Evolutionary conservation across 2,329 filamentous ascomycete genomes (phyloP).

Genomic region (Pseudogymnoascus sp.): DNA sequence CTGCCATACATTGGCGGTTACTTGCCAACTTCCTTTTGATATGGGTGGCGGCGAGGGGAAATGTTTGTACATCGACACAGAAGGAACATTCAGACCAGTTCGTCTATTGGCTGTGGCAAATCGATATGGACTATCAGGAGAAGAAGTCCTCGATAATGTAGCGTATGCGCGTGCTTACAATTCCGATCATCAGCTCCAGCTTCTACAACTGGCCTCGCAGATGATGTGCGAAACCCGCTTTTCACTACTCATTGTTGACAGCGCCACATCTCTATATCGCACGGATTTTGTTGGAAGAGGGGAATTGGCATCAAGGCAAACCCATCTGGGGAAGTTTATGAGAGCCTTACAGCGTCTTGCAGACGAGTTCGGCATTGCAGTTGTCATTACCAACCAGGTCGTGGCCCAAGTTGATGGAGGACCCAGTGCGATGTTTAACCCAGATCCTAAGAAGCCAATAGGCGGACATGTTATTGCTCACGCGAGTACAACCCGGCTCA

Average conservation of each 20-base stretch:
- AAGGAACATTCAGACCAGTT: slow-evolving; percentile 93
- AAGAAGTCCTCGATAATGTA: slow-evolving; percentile 97
- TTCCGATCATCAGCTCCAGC: slow-evolving; percentile 91
- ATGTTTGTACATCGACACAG: slow-evolving; percentile 96
- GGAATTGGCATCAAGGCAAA: slow-evolving; percentile 89
- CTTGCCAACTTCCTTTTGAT: slow-evolving; percentile 94
- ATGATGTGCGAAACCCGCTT: slow-evolving; percentile 99
- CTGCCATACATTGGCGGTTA: slow-evolving; percentile 96
- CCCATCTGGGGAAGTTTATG: slow-evolving; percentile 84
- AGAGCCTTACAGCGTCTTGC: slow-evolving; percentile 72
- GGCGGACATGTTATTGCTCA: slow-evolving; percentile 98
- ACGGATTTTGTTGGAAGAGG: slow-evolving; percentile 97
- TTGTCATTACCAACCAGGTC: slow-evolving; percentile 98
- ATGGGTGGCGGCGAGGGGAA: slow-evolving; percentile 99
- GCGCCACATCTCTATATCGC: slow-evolving; percentile 88
- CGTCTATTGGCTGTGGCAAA: slow-evolving; percentile 87
- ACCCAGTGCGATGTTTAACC: slow-evolving; percentile 96
- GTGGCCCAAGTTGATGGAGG: slow-evolving; percentile 97
- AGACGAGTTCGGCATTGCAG: slow-evolving; percentile 88
- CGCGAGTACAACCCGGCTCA: slow-evolving; percentile 89
- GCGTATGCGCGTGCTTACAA: slow-evolving; percentile 98
- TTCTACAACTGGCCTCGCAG: slow-evolving; percentile 87
- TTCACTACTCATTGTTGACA: slow-evolving; percentile 91
- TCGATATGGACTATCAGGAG: slow-evolving; percentile 86
- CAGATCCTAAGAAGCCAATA: slow-evolving; percentile 98